Evolutionary conservation across 495 filamentous ascomycete species (phyloP).

Genomic region (Entonaema liquescens): DNA sequence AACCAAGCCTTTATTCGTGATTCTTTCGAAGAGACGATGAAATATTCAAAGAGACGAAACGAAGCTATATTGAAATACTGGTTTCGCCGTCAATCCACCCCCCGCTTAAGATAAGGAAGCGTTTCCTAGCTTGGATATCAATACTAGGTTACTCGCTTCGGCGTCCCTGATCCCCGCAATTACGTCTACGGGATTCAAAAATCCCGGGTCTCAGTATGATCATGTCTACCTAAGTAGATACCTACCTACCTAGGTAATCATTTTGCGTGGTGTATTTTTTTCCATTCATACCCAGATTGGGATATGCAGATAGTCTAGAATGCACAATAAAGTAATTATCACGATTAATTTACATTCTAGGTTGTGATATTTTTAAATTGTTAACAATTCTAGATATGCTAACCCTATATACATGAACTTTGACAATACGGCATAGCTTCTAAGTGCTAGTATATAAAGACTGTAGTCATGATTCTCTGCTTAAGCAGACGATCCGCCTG

Average conservation of each 20-base stretch:
- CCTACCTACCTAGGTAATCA: too few species aligned
- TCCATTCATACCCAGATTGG: too few species aligned
- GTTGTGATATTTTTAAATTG: background rate
- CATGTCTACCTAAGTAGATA: background rate
- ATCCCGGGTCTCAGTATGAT: background rate
- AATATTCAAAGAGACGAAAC: background rate
- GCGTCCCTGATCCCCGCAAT: background rate
- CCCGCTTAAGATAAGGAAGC: background rate
- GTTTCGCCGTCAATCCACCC: background rate
- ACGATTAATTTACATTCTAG: background rate
- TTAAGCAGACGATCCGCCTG: slow-evolving; percentile 6
- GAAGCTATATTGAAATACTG: background rate
- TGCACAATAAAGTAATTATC: background rate
- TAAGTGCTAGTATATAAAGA: background rate
- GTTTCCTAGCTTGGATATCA: background rate
- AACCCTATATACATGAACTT: background rate
- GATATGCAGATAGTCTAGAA: too few species aligned
- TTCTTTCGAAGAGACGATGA: background rate
- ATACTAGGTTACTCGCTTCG: background rate
- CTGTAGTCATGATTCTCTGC: background rate
- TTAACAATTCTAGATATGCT: background rate
- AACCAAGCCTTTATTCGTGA: background rate
- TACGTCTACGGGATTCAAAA: background rate
- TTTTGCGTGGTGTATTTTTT: too few species aligned
- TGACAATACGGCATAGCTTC: background rate